Evolutionary conservation across 345 rosid genomes (phyloP).

Genomic region (Excoecaria cochinchinensis): DNA sequence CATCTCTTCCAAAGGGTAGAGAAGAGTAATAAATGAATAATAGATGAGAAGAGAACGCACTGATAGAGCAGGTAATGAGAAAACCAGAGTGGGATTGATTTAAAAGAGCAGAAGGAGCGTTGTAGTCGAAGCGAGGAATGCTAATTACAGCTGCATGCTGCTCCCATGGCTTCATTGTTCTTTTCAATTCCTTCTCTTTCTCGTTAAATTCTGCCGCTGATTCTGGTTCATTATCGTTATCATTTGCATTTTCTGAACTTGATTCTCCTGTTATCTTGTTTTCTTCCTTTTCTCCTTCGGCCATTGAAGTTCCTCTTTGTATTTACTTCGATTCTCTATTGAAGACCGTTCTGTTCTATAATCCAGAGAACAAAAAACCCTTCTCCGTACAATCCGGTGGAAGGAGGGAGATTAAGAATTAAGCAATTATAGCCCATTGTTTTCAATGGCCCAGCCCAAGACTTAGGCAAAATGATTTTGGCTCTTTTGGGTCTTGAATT

Average conservation of each 20-base stretch:
- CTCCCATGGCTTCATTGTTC: conserved; percentile 72
- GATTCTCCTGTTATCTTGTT: conserved; percentile 1
- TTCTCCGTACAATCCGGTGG: no score
- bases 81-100: conserved; percentile 76
- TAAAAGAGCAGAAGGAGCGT: conserved; percentile 73
- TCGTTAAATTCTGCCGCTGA: not conserved
- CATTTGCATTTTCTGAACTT: not conserved
- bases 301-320: not conserved
- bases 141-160: conserved; percentile 73
- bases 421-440: no score
- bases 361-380: no score
- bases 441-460: no score
- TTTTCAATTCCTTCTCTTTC: not conserved
- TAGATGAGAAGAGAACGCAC: conserved; percentile 29
- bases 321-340: not conserved
- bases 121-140: conserved; percentile 92
- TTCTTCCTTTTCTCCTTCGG: not conserved
- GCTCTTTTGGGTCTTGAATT: no score
- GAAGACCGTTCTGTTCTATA: no score
- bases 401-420: no score
- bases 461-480: no score
- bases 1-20: not conserved
- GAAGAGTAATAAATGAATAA: not conserved
- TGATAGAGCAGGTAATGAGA: conserved; percentile 80
- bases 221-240: not conserved